Evolutionary conservation across 2,329 filamentous ascomycete genomes (phyloP).

Genomic region (Zymoseptoria crescenta): DNA sequence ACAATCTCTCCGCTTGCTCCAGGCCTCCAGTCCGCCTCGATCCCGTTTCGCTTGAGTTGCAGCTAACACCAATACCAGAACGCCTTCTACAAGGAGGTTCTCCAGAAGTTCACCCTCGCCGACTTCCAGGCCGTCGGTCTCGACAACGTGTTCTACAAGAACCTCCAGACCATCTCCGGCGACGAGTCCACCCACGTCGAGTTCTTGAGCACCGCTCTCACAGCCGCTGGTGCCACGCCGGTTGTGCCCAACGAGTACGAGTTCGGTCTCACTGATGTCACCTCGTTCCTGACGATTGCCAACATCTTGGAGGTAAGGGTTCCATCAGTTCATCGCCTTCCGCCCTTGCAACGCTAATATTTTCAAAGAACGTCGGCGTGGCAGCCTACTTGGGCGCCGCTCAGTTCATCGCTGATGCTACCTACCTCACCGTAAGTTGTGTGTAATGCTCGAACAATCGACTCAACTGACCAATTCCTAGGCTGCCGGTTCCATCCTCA

Average conservation of each 20-base stretch:
- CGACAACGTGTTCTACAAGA: slow-evolving; percentile 47
- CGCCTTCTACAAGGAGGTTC: slow-evolving; percentile 54
- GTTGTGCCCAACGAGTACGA: slow-evolving; percentile 50
- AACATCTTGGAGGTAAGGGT: slow-evolving; percentile 46
- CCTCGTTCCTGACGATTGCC: slow-evolving; percentile 46
- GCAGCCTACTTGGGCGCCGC: slow-evolving; percentile 57
- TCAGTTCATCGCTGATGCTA: slow-evolving; percentile 48
- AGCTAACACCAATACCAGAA: too few relatives aligned
- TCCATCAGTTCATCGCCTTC: too few relatives aligned
- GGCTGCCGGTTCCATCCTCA: slow-evolving; percentile 55
- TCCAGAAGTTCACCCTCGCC: slow-evolving; percentile 48
- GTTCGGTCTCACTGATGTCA: slow-evolving; percentile 35
- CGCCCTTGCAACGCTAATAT: slow-evolving; percentile 19
- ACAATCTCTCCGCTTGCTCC: too few relatives aligned
- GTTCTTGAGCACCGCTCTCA: slow-evolving; percentile 44
- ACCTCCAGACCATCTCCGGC: slow-evolving; percentile 47
- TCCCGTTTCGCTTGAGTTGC: too few relatives aligned
- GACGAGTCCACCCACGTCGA: slow-evolving; percentile 54
- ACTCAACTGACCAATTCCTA: too few relatives aligned
- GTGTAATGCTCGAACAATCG: too few relatives aligned
- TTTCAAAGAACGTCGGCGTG: slow-evolving; percentile 39
- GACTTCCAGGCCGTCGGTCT: slow-evolving; percentile 48
- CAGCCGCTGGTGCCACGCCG: slow-evolving; percentile 41
- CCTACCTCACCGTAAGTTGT: slow-evolving; percentile 46
- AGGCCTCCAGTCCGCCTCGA: too few relatives aligned